These are phyloP conservation scores for Globisporangium yorkense DNA, from an alignment of 352 stramenopile species.

Conservation along the genomic window DNA sequence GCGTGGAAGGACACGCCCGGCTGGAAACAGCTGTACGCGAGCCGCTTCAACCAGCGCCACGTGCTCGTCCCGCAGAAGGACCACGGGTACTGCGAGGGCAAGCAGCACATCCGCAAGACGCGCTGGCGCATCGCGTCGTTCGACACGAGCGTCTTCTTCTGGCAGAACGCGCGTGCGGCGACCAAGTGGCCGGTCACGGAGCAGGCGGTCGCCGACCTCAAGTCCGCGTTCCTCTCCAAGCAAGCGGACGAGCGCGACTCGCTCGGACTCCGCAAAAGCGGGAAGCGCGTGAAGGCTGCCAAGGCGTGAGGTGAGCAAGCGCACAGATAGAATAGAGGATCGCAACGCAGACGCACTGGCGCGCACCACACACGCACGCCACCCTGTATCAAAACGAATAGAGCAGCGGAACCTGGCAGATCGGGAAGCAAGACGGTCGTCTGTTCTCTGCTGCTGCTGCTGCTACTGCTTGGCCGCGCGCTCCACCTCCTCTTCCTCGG, in stretches of 20 bases:
- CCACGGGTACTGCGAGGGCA: slow-evolving; percentile 90
- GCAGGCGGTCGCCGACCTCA: slow-evolving; percentile 42
- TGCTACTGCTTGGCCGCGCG: slow-evolving; percentile 18
- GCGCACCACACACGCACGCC: neutral
- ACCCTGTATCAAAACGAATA: slow-evolving; percentile 1
- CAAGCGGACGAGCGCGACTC: slow-evolving; percentile 65
- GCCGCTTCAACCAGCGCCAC: slow-evolving; percentile 68
- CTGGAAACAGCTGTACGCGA: slow-evolving; percentile 75
- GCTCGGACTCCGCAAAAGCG: slow-evolving; percentile 61
- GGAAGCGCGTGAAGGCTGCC: slow-evolving; percentile 52
- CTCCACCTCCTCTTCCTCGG: slow-evolving; percentile 76
- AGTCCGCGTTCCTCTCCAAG: slow-evolving; percentile 71
- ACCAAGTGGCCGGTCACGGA: slow-evolving; percentile 65
- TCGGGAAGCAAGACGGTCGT: neutral
- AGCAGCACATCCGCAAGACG: slow-evolving; percentile 87
- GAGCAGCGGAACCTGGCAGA: neutral
- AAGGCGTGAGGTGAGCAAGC: slow-evolving; percentile 11
- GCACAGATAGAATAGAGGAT: neutral
- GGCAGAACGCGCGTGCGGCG: slow-evolving; percentile 86
- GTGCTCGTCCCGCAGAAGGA: slow-evolving; percentile 78
- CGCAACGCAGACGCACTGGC: neutral
- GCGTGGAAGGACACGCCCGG: slow-evolving; percentile 83
- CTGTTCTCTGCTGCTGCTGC: neutral
- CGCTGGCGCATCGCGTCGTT: slow-evolving; percentile 91
- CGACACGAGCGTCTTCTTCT: slow-evolving; percentile 95